Evolutionary conservation across 1,284 basidiomycete genomes (phyloP).

Genomic region (Ustilago esculenta): DNA sequence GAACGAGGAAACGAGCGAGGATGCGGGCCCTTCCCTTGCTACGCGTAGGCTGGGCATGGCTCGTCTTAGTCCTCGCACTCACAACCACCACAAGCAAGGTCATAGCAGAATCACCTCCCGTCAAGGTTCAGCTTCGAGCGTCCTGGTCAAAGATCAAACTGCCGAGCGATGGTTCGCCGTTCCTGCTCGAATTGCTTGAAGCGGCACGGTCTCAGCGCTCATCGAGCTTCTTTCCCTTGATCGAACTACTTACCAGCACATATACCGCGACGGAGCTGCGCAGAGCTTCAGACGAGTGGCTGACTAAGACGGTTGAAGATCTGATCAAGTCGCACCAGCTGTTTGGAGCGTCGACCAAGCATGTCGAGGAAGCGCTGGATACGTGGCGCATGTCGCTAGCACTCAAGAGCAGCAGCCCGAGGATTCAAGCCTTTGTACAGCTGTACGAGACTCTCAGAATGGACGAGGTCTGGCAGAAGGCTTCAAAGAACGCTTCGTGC

Average conservation of each 20-base stretch:
- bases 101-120: constrained; percentile 71
- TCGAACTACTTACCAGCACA: constrained; percentile 33
- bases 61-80: constrained; percentile 14
- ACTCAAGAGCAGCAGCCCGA: constrained; percentile 50
- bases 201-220: constrained; percentile 65
- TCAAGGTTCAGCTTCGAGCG: constrained; percentile 80
- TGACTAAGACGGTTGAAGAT: constrained; percentile 11
- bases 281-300: constrained; percentile 18
- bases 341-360: not conserved
- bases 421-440: constrained; percentile 60
- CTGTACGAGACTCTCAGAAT: constrained; percentile 39
- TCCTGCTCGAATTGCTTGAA: constrained; percentile 81
- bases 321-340: constrained; percentile 12
- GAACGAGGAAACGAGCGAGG: not conserved
- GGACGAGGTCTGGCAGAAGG: constrained; percentile 66
- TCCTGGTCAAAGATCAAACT: constrained; percentile 75
- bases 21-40: constrained; percentile 31
- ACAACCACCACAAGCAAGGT: constrained; percentile 1
- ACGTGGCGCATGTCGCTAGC: constrained; percentile 54
- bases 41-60: constrained; percentile 22
- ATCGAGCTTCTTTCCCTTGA: constrained; percentile 46
- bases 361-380: constrained; percentile 22
- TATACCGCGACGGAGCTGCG: constrained; percentile 10
- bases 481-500: constrained; percentile 50
- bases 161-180: constrained; percentile 25